Conservation (phyloP, 768 basidiomycete species). For the Pulveroboletus sp. region DNA sequence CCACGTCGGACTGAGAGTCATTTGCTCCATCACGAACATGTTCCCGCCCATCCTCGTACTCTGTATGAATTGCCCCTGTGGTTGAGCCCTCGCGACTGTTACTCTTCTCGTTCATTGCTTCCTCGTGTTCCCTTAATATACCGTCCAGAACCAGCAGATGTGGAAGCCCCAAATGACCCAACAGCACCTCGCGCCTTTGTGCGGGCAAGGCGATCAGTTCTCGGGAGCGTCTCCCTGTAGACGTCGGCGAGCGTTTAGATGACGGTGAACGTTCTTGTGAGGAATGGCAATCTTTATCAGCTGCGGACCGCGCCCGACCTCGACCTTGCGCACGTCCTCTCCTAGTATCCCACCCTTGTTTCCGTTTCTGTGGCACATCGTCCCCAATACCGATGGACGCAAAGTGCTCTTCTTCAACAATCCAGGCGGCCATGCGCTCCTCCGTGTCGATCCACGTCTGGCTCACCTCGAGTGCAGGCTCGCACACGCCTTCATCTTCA, state of each 20-base stretch:
- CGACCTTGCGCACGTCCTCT: slow-evolving; percentile 2
- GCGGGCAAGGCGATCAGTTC: neutral
- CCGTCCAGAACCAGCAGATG: slow-evolving; percentile 36
- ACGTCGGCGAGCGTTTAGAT: neutral
- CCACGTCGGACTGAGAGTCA: slow-evolving; percentile 5
- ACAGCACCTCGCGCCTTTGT: slow-evolving; percentile 23
- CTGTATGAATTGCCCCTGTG: neutral
- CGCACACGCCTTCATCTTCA: slow-evolving; percentile 3
- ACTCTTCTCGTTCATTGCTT: slow-evolving; percentile 10
- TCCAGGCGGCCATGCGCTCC: slow-evolving; percentile 28
- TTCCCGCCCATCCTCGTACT: slow-evolving; percentile 5
- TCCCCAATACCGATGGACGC: neutral
- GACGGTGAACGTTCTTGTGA: neutral
- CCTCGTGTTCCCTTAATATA: slow-evolving; percentile 32
- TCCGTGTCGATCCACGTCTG: slow-evolving; percentile 36
- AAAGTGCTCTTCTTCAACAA: slow-evolving; percentile 13
- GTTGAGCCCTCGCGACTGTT: slow-evolving; percentile 11
- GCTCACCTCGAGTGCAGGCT: slow-evolving; percentile 36
- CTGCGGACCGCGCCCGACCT: neutral
- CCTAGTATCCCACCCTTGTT: slow-evolving; percentile 7
- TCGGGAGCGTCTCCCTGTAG: neutral
- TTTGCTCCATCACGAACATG: neutral
- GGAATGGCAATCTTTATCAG: neutral
- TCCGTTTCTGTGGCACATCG: slow-evolving; percentile 7
- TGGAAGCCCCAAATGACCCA: slow-evolving; percentile 26